Evolutionary conservation across 116 monocot species (phyloP).

Genomic region (Phalaenopsis hybrid): DNA sequence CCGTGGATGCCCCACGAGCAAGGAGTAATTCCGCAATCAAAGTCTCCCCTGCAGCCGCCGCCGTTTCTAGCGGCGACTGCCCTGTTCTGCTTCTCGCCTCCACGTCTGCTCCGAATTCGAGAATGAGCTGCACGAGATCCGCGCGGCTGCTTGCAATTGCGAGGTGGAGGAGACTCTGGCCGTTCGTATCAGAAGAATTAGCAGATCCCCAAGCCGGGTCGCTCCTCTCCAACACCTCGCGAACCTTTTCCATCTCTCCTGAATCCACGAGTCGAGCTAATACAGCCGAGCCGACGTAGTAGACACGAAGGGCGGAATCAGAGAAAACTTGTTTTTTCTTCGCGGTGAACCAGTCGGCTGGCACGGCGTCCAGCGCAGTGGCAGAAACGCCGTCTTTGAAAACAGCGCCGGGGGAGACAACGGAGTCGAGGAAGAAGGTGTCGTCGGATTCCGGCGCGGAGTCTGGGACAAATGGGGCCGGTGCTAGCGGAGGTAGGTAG

Average conservation of each 20-base stretch:
- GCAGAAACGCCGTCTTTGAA: constrained; percentile 18
- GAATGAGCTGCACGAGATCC: constrained; percentile 45
- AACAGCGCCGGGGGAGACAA: constrained; percentile 27
- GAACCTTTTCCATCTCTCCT: constrained; percentile 35
- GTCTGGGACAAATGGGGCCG: constrained; percentile 13
- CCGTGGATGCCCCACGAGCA: constrained; percentile 30
- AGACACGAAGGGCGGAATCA: constrained; percentile 34
- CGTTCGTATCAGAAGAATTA: constrained; percentile 28
- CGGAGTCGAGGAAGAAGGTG: constrained; percentile 37
- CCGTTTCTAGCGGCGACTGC: constrained; percentile 39
- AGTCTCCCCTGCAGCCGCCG: constrained; percentile 38
- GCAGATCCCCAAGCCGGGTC: constrained; percentile 47
- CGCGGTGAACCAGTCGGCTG: constrained; percentile 49
- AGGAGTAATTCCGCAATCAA: constrained; percentile 49
- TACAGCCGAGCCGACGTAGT: constrained; percentile 50
- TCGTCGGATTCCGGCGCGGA: constrained; percentile 23
- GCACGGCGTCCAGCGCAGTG: constrained; percentile 30
- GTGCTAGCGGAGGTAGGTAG: constrained; percentile 17
- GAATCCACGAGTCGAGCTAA: constrained; percentile 25
- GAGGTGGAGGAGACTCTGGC: constrained; percentile 34
- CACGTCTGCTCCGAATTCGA: constrained; percentile 44
- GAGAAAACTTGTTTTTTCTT: constrained; percentile 60
- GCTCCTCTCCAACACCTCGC: constrained; percentile 45
- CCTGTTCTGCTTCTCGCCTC: constrained; percentile 28
- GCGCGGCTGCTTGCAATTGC: constrained; percentile 30